These are phyloP conservation scores for Chalciporus chontae DNA, from an alignment of 768 basidiomycete genomes.

Conservation along the genomic window DNA sequence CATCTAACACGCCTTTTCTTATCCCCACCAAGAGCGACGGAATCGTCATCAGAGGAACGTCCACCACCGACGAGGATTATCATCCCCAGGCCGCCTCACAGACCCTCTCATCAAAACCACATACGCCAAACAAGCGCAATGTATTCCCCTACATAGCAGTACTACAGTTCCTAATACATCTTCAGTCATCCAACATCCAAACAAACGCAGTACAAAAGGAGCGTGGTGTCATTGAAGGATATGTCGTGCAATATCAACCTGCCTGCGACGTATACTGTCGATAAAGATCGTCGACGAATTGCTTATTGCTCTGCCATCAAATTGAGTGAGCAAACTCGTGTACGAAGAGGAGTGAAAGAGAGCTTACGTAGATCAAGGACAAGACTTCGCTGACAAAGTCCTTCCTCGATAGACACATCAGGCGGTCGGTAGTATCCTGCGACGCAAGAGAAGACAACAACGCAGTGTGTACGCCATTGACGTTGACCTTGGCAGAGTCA, in stretches of 20 bases:
- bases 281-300: conserved; percentile 62
- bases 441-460: conserved; percentile 23
- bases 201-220: no score
- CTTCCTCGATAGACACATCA: conserved; percentile 41
- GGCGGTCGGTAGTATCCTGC: conserved; percentile 14
- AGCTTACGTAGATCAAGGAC: conserved; percentile 57
- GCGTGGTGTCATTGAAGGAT: no score
- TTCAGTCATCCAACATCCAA: no score
- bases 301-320: conserved; percentile 51
- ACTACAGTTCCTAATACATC: no score
- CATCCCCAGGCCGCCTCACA: no score
- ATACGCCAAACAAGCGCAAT: no score
- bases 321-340: neutral
- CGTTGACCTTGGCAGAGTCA: conserved; percentile 15
- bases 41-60: no score
- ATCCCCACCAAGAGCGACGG: no score
- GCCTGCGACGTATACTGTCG: conserved; percentile 41
- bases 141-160: no score
- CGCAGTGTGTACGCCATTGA: conserved; percentile 19
- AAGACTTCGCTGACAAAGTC: conserved; percentile 59
- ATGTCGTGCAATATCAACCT: conserved; percentile 6
- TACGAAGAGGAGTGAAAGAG: neutral
- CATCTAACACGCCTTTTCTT: no score
- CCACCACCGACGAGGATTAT: no score
- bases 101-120: no score